Evolutionary conservation across 2,329 filamentous ascomycete genomes (phyloP), one percentile per base, ranked within the genome.

Genomic region (Claviceps monticola): DNA sequence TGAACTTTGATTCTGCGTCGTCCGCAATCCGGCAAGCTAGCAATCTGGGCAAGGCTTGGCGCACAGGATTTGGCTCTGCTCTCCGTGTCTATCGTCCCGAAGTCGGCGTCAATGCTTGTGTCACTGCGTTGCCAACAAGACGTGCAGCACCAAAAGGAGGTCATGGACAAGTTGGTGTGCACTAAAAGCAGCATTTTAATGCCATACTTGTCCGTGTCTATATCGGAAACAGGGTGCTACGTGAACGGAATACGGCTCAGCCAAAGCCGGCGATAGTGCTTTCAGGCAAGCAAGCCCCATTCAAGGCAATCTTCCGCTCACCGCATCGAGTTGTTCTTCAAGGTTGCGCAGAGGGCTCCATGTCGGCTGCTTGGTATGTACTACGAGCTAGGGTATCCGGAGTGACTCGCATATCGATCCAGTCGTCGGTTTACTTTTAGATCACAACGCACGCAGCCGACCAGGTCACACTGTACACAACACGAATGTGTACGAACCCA

Each of bases 391-490:
- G 5, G 4, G 4, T 21, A 21, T 50, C 29, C 29, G 45, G 48
- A 49, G 44, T 26, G 41, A 38, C 41, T 50, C 19, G 48, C 39
- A 50, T 29, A 38, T 42, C 39, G 48, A 37, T 37, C 26, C 41
- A 50, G 14, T 29, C 17, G 41, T 37, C 44, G 48, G 41, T 23
- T 23, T 23, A 21, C 21, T 45, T 37, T 37, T 34, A 50, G 19
- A 50, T 50, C 48, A 50, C 38, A 13, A 50, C 29, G 48, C 48
- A 50, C 26, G 48, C 48, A 44, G 48, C 48, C 41, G 41, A 41
- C 17, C n/a, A 19, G 14, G 48, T 50, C 17, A 23, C 41, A 50
- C 41, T 14, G 38, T 34, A 50, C 44, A 50, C 29, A 17, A 45
- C 48, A 45, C 44, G 48, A 50, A 50, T 41, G 44, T 49, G 39